A percentile compares a stretch with the other conserved stretches of the same genome.
phyloP scores from a whole-genome alignment of 2,329 filamentous ascomycete genomes.

The Lachnellula suecica region DNA sequence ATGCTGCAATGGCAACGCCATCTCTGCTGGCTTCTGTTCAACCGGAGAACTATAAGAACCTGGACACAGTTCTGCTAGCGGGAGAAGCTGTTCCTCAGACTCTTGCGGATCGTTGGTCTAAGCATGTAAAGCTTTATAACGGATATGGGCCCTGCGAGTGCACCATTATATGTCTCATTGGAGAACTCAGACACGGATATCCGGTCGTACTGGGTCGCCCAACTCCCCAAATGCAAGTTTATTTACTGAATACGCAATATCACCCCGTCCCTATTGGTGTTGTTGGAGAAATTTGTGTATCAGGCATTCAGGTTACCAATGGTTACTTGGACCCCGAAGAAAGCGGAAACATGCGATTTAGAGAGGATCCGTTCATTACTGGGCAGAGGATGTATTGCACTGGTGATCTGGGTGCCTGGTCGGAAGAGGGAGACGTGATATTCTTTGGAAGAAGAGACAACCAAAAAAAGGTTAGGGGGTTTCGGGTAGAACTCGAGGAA shows the following conservation, averaged over 20 bases:
- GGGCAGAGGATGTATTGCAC: slow-evolving; percentile 39
- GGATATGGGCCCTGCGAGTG: slow-evolving; percentile 45
- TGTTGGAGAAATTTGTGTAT: slow-evolving; percentile 42
- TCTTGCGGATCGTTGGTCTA: slow-evolving; percentile 35
- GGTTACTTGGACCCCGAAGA: slow-evolving; percentile 41
- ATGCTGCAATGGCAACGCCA: slow-evolving; percentile 7
- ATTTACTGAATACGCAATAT: slow-evolving; percentile 39
- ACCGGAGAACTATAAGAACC: neutral
- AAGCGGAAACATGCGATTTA: slow-evolving; percentile 32
- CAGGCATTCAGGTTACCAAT: slow-evolving; percentile 41
- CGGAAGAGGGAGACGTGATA: slow-evolving; percentile 36
- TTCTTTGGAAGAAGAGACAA: slow-evolving; percentile 42
- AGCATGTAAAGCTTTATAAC: slow-evolving; percentile 36
- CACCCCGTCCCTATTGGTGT: slow-evolving; percentile 34
- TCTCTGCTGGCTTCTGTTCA: slow-evolving; percentile 1
- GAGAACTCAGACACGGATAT: slow-evolving; percentile 25
- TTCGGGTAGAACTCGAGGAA: slow-evolving; percentile 41
- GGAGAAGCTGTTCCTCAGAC: slow-evolving; percentile 38
- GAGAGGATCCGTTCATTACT: slow-evolving; percentile 26
- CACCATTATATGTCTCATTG: slow-evolving; percentile 39
- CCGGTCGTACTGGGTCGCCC: slow-evolving; percentile 39
- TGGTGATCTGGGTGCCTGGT: slow-evolving; percentile 41
- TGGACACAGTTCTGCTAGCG: slow-evolving; percentile 34
- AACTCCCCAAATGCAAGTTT: slow-evolving; percentile 37
- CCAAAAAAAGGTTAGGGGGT: slow-evolving; percentile 39